Evolutionary conservation across 345 rosid genomes (phyloP), one percentile per base, ranked within the genome.

Genomic region (Mangifera indica): DNA sequence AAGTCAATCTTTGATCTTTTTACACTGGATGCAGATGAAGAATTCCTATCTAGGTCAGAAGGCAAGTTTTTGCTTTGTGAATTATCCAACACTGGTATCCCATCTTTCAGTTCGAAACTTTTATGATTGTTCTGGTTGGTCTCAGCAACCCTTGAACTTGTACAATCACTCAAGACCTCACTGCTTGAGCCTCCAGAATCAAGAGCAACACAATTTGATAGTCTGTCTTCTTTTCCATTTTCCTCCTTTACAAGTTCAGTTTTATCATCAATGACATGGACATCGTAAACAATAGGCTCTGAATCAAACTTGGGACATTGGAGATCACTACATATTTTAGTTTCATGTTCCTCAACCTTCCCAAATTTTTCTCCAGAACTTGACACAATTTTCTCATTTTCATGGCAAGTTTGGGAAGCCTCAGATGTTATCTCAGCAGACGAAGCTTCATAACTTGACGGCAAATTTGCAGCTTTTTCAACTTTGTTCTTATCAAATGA

Each of bases 241-340:
- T 71, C 73, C 76, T 67, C 79, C 67, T 53, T 46, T 11, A 14
- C 14, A 63, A 37, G 1, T 54, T 76, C 72, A 46, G 26, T 71
- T 29, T 83, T 70, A 76, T 89, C 90, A 66, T 88, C 90, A 74
- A 90, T 71, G 25, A 87, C 88, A 77, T 86, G 91, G 77, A 90
- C 91, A 86, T 94, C 97, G 56, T 82, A 84, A 66, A 91, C 81
- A 75, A 83, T 76, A 24, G 89, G 86, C 73, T 83, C 84, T 37
- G 63, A 57, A 29, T 83, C 32, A 29, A 29, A 29, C 32, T 29
- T 29, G 32, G 32, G 32, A 29, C 32, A 29, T 3, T 29, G 32
- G 32, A 29, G 32, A 29, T 29, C 3, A 29, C 18, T 34, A 56
- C 56, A 60, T 63, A 60, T 63, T 46, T 69, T 70, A 72, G 76